Evolutionary conservation across 768 basidiomycete genomes (phyloP), one percentile per base, ranked within the genome.

Genomic region (Pleurotus citrinopileatus): DNA sequence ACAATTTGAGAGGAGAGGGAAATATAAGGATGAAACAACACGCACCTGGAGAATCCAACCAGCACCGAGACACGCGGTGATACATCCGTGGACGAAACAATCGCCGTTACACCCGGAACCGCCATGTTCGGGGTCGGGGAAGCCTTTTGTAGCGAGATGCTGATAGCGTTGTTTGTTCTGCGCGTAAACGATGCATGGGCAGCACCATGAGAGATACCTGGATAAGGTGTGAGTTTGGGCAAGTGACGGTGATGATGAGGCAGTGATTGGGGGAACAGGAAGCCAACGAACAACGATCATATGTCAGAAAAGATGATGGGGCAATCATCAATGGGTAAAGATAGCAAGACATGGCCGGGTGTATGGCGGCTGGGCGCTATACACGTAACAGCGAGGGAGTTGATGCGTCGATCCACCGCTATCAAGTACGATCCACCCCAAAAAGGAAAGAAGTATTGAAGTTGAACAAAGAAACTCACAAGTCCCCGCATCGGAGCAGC

Each of bases 151-250:
- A 12, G 66, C 40, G 36, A 76, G 69, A 48, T 74, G 66, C 3
- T 63, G 58, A 20, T 67, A 40, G 17, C 74, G 70, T 40, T 66
- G 59, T 44, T 65, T 73, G 61, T 71, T 71, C 56, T 70, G 59
- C 15, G 66, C 69, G 51, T 74, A 73, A 7, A 68, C 60, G 23
- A 73, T 59, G 57, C 74, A 77, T 9, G 76, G 73, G 57, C 63
- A 72, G 58, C 60, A 74, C 46, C 63, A 69, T 1, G 75, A 59
- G 29, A 63, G 50, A 61, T 54, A 55, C 59, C 70, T 57, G 20
- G 55, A 23, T 23, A 12, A 13, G 42, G 23, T 17, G 20, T 22
- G 42, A 13, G 29, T 13, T 29, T 29, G 17, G 47, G 19, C n/a
- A n/a, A n/a, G n/a, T n/a, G n/a, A n/a, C n/a, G 7, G 23, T 19